Conservation (phyloP, 441 rosid species). For the Mallotus japonicus region DNA sequence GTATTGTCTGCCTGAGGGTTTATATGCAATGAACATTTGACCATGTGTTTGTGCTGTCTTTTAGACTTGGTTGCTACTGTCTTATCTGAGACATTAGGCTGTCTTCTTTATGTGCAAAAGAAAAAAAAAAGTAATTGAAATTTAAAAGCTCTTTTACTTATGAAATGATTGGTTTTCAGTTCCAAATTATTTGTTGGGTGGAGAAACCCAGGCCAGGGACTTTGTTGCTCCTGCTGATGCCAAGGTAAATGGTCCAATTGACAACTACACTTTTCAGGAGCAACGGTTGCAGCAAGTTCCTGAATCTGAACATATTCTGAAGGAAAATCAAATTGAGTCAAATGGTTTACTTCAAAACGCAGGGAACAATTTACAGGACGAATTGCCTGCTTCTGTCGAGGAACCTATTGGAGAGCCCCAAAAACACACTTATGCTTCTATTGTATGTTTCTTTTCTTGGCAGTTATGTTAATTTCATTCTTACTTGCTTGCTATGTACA, state of each 20-base stretch:
- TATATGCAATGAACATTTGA: neutral
- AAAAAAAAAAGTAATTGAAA: neutral
- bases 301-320: slow-evolving; percentile 36
- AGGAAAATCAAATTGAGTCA: slow-evolving; percentile 35
- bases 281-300: slow-evolving; percentile 38
- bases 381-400: slow-evolving; percentile 39
- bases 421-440: slow-evolving; percentile 72
- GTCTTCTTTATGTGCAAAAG: neutral
- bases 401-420: slow-evolving; percentile 53
- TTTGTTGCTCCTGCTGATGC: slow-evolving; percentile 36
- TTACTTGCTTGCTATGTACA: neutral
- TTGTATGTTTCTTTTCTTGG: slow-evolving; percentile 43
- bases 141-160: slow-evolving; percentile 6
- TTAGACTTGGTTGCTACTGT: neutral
- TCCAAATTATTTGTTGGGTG: slow-evolving; percentile 47
- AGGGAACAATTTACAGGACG: slow-evolving; percentile 34
- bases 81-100: neutral
- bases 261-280: slow-evolving; percentile 43
- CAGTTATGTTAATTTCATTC: slow-evolving; percentile 2
- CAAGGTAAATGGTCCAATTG: slow-evolving; percentile 47
- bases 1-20: neutral
- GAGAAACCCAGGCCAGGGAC: slow-evolving; percentile 44
- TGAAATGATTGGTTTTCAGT: slow-evolving; percentile 34
- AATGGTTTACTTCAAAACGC: slow-evolving; percentile 34
- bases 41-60: neutral